Evolutionary conservation across 805 yeast genomes (phyloP).

Genomic region (Metschnikowia reukaufii): DNA sequence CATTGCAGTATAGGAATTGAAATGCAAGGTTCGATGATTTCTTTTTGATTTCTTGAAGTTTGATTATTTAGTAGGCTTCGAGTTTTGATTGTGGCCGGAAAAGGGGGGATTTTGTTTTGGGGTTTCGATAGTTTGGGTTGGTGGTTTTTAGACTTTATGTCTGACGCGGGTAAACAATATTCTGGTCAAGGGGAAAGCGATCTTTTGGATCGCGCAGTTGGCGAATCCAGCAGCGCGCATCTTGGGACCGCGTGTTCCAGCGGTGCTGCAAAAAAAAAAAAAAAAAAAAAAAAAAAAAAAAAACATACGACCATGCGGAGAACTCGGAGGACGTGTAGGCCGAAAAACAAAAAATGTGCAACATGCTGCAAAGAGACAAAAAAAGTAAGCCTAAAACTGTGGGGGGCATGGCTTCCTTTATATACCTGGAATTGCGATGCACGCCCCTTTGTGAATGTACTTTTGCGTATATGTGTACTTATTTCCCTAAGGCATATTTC

Average conservation of each 20-base stretch:
- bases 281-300: background rate
- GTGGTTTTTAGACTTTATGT: background rate
- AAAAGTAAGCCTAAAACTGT: too few species aligned
- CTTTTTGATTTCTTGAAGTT: background rate
- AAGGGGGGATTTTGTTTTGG: background rate
- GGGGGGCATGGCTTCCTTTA: too few species aligned
- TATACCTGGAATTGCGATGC: too few species aligned
- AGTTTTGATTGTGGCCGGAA: background rate
- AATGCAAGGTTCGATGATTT: too few species aligned
- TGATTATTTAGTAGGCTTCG: background rate
- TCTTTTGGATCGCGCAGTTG: background rate
- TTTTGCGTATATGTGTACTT: too few species aligned
- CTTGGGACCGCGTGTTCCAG: background rate
- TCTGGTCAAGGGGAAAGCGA: background rate
- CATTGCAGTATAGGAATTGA: background rate
- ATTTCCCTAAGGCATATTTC: too few species aligned
- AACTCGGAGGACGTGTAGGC: background rate
- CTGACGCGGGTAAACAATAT: slow-evolving; percentile 6
- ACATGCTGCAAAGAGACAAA: background rate
- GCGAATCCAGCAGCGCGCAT: background rate
- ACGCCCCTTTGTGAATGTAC: too few species aligned
- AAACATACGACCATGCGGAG: background rate
- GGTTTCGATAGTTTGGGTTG: background rate
- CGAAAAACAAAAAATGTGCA: background rate
- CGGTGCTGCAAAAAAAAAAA: background rate